Percentiles rank a stretch among this genome's conserved stretches.
Conservation (phyloP, 768 basidiomycete species). For the Naganishia antarctica region DNA sequence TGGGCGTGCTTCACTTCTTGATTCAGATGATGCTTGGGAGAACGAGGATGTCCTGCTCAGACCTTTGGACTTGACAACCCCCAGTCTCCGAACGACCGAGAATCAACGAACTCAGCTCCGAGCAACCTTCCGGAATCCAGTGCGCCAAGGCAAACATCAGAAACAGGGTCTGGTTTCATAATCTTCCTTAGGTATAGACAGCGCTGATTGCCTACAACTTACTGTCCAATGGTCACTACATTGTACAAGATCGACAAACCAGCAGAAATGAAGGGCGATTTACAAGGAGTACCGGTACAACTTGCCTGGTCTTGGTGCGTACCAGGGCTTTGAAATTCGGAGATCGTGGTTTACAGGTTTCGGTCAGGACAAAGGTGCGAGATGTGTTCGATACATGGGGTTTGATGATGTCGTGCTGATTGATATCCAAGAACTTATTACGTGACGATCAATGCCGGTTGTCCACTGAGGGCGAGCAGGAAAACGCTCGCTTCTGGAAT, state of each 20-base stretch:
- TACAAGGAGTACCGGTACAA: slow-evolving; percentile 1
- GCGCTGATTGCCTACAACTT: not conserved
- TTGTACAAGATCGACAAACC: not conserved
- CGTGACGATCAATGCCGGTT: slow-evolving; percentile 45
- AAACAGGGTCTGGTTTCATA: too few relatives aligned
- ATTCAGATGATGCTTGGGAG: too few relatives aligned
- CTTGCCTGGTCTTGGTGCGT: not conserved
- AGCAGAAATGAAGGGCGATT: not conserved
- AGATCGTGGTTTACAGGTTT: not conserved
- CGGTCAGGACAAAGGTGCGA: too few relatives aligned
- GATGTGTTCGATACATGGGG: slow-evolving; percentile 12
- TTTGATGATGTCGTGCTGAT: not conserved
- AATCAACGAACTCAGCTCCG: too few relatives aligned
- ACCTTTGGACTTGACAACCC: too few relatives aligned
- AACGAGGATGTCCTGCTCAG: too few relatives aligned
- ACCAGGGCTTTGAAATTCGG: not conserved
- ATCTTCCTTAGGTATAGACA: too few relatives aligned
- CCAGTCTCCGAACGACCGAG: too few relatives aligned
- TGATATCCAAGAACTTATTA: slow-evolving; percentile 18
- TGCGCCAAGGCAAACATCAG: too few relatives aligned
- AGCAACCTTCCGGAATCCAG: too few relatives aligned
- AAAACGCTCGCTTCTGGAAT: slow-evolving; percentile 46
- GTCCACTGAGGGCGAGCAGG: slow-evolving; percentile 44
- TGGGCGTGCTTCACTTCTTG: too few relatives aligned
- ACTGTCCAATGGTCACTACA: not conserved